These are phyloP conservation scores for Coemansia sp. DNA, from an alignment of 192 early-diverging fungal species.

Conservation along the genomic window DNA sequence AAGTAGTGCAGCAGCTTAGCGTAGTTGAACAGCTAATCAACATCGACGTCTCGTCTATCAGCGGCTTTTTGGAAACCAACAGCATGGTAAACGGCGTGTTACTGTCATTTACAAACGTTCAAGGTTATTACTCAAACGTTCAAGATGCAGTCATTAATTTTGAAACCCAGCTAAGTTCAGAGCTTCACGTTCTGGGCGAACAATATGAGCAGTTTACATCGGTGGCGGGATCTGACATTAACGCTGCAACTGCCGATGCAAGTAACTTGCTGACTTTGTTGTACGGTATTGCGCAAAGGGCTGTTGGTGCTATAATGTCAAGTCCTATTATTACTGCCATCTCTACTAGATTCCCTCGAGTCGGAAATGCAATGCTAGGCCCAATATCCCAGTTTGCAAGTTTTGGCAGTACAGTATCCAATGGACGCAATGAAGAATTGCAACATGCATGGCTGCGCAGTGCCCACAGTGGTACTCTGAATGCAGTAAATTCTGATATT, in stretches of 20 bases:
- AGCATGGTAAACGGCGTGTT: constrained; percentile 18
- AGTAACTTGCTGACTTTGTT: constrained; percentile 18
- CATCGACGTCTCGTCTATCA: constrained; percentile 15
- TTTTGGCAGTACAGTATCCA: constrained; percentile 1
- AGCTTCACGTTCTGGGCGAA: constrained; percentile 17
- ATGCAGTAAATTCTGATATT: not conserved
- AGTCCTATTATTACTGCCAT: constrained; percentile 31
- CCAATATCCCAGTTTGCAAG: constrained; percentile 17
- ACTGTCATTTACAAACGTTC: constrained; percentile 35
- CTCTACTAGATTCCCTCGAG: constrained; percentile 29
- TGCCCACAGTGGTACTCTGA: not conserved
- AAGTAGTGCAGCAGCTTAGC: constrained; percentile 9
- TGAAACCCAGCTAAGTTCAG: constrained; percentile 15
- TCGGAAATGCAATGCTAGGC: constrained; percentile 24
- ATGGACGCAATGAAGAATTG: not conserved
- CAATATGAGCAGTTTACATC: constrained; percentile 17
- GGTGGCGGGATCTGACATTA: constrained; percentile 13
- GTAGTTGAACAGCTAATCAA: not conserved
- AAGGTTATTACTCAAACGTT: constrained; percentile 16
- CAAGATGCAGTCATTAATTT: constrained; percentile 13
- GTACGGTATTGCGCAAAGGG: constrained; percentile 31
- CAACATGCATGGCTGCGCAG: not conserved
- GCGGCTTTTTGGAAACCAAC: constrained; percentile 18
- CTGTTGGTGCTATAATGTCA: constrained; percentile 23
- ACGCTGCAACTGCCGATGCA: constrained; percentile 10